Evolutionary conservation across 2,329 filamentous ascomycete species (phyloP).

Genomic region (Fusarium agapanthi): DNA sequence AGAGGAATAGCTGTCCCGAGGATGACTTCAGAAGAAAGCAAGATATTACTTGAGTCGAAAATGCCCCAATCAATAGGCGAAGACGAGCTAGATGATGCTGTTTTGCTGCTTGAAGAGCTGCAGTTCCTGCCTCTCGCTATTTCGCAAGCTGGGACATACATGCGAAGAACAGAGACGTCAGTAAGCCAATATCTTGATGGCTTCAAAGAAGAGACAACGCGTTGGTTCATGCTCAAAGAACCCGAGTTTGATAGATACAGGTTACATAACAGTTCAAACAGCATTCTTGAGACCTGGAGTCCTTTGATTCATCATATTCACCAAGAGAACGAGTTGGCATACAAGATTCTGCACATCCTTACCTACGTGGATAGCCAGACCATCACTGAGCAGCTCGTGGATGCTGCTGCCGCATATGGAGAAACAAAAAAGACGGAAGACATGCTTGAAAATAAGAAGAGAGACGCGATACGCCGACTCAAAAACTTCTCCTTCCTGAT

Average conservation of each 20-base stretch:
- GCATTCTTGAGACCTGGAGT: conserved; percentile 46
- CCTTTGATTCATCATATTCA: conserved; percentile 47
- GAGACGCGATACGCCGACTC: conserved; percentile 41
- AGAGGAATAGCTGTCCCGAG: conserved; percentile 34
- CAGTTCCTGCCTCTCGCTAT: conserved; percentile 45
- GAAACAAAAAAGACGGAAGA: background rate
- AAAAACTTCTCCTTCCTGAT: conserved; percentile 48
- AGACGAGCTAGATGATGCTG: conserved; percentile 1
- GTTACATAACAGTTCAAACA: conserved; percentile 42
- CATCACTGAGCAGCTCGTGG: conserved; percentile 42
- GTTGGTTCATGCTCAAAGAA: conserved; percentile 37
- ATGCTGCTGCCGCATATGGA: conserved; percentile 6
- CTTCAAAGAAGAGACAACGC: conserved; percentile 32
- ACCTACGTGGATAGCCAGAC: conserved; percentile 47
- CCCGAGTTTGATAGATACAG: conserved; percentile 42
- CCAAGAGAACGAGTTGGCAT: conserved; percentile 40
- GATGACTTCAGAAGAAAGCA: conserved; percentile 37
- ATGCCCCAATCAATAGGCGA: background rate
- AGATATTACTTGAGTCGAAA: background rate
- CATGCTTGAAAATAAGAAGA: background rate
- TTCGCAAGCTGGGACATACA: conserved; percentile 46
- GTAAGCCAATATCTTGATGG: conserved; percentile 39
- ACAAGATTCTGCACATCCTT: conserved; percentile 43
- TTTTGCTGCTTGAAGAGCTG: conserved; percentile 35
- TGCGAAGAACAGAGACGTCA: conserved; percentile 39